phyloP scores from a whole-genome alignment of 805 yeast species.

The Kuraishia floccosa region DNA sequence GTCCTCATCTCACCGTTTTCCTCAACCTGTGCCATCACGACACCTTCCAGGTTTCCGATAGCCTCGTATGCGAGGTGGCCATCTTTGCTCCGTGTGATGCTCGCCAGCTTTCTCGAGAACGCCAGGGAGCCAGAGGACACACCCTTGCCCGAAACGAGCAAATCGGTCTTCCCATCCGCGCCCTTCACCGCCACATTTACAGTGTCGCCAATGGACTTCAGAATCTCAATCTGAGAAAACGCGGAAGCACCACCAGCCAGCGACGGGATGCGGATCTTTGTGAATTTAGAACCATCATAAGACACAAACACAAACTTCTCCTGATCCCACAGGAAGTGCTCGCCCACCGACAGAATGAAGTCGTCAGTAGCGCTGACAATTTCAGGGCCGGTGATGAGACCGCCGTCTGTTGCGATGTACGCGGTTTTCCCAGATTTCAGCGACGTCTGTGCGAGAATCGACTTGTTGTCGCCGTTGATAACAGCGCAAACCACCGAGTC shows the following conservation, averaged over 20 bases:
- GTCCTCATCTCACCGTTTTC: conserved; percentile 7
- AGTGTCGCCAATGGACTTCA: background rate
- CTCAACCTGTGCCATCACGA: conserved; percentile 24
- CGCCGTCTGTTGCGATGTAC: conserved; percentile 27
- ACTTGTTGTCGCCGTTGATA: conserved; percentile 28
- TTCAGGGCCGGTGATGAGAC: conserved; percentile 18
- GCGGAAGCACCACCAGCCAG: too few relatives aligned
- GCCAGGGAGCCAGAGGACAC: background rate
- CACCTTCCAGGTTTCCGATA: conserved; percentile 33
- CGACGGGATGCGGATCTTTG: too few relatives aligned
- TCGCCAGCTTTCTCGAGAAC: conserved; percentile 3
- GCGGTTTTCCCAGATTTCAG: conserved; percentile 31
- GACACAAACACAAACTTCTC: conserved; percentile 18
- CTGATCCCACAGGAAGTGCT: conserved; percentile 11
- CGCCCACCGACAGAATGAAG: conserved; percentile 21
- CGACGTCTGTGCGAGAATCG: conserved; percentile 22
- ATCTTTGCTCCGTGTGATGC: conserved; percentile 13
- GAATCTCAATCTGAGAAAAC: background rate
- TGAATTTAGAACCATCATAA: conserved; percentile 11
- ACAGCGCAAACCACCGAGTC: conserved; percentile 30
- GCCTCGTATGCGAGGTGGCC: conserved; percentile 34
- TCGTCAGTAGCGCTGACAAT: conserved; percentile 22
- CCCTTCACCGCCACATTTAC: background rate
- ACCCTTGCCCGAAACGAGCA: background rate
- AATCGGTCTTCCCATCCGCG: background rate